Evolutionary conservation across 176 grass and related monocot genomes (phyloP), one percentile per base, ranked within the genome.

Genomic region (Stipa capillata): DNA sequence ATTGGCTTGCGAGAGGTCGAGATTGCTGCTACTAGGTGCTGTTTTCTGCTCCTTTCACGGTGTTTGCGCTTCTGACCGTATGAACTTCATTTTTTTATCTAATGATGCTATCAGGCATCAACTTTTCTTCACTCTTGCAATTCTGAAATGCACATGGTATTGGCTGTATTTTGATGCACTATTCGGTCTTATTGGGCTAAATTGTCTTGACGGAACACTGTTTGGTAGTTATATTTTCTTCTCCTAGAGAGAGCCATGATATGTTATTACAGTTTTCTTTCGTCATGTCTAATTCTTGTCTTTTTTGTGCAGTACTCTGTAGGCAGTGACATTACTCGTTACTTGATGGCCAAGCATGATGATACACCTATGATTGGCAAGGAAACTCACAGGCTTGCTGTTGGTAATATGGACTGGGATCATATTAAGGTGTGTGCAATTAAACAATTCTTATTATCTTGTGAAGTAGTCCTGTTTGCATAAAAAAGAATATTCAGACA

Each of bases 371-470:
- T 80, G 77, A 93, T 42, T 45, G 84, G 93, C 17, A 93, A 76
- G 65, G 86, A 86, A 82, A 97, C 91, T 90, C 81, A 93, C 69
- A 85, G 89, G 51, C 91, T 97, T 82, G 94, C 91, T 4, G 74
- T 93, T 91, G 94, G 93, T 81, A 97, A 91, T 83, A 87, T 97
- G 94, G 94, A 93, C 69, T 97, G 94, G 94, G 84, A 87, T 83
- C 89, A 97, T 91, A 89, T 97, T 58, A 97, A 97, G 94, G 91
- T 97, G 69, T 69, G 71, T 70, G 37, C 28, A 60, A 28, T 60
- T 65, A 62, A 71, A 32, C 7, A 57, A 34, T 77, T 75, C 50
- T 24, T 79, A 5, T 72, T 7, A 73, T 68, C 48, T 29, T 66
- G 58, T 74, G 29, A 64, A 20, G 40, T 44, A 41, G 60, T 61